A percentile compares a stretch with the other conserved stretches of the same genome.
phyloP scores from a whole-genome alignment of 164 flowering plant species.

The Dillenia suffruticosa region DNA sequence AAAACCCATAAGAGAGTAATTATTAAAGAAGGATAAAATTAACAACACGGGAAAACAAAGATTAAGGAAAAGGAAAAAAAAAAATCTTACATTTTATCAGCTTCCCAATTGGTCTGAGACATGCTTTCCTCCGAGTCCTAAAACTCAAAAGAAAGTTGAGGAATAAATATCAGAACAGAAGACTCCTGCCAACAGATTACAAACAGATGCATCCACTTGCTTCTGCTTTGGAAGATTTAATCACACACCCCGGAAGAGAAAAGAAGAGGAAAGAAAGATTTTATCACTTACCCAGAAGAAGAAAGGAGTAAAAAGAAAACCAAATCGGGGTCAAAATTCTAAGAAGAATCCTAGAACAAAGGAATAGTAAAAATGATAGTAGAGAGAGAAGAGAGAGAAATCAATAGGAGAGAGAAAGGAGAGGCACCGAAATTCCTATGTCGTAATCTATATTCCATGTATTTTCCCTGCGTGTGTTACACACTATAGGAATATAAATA shows the following conservation, averaged over 20 bases:
- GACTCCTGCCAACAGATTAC: constrained; percentile 6
- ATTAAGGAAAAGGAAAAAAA: background rate
- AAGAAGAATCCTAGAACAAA: background rate
- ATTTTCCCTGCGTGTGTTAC: too few relatives aligned
- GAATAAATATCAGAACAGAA: constrained; percentile 6
- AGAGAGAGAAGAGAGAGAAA: background rate
- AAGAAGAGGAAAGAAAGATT: background rate
- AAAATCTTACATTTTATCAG: constrained; percentile 61
- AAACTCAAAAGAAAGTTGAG: constrained; percentile 1
- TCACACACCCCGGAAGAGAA: background rate
- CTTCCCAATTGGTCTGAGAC: constrained; percentile 95
- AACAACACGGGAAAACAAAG: background rate
- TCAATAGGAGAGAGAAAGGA: background rate
- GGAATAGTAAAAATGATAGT: background rate
- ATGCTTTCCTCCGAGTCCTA: constrained; percentile 30
- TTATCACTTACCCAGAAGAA: background rate
- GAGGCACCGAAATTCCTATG: too few relatives aligned
- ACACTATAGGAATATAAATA: too few relatives aligned
- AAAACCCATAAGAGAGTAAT: too few relatives aligned
- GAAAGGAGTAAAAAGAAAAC: background rate
- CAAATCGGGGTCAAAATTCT: background rate
- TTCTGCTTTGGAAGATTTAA: background rate
- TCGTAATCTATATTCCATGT: too few relatives aligned
- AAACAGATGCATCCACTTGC: background rate
- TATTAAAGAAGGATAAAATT: too few relatives aligned